Evolutionary conservation across 192 early-diverging fungal genomes (phyloP).

Genomic region (Ambispora gerdemannii): DNA sequence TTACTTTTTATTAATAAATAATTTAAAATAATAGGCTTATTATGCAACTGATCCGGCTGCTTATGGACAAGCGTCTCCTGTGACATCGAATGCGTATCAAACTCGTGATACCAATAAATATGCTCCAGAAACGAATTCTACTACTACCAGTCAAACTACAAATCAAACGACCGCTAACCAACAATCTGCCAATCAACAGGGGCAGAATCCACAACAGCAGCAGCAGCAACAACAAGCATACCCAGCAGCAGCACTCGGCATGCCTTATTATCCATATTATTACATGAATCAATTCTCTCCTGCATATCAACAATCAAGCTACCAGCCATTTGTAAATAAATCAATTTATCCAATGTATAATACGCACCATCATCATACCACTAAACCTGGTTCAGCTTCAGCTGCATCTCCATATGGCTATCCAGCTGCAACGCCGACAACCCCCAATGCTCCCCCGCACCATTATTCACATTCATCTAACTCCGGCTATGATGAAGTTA

Average conservation of each 20-base stretch:
- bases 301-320: conserved; percentile 76
- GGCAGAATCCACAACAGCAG: conserved; percentile 44
- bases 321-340: conserved; percentile 91
- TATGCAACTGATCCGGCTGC: conserved; percentile 49
- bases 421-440: conserved; percentile 35
- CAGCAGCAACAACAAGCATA: conserved; percentile 51
- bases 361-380: conserved; percentile 41
- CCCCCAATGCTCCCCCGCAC: conserved; percentile 41
- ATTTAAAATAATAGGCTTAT: conserved; percentile 31
- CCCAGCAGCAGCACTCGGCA: conserved; percentile 50
- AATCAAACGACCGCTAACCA: too few species aligned
- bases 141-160: conserved; percentile 36
- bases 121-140: conserved; percentile 39
- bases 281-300: conserved; percentile 77
- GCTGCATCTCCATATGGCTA: conserved; percentile 41
- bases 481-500: conserved; percentile 45
- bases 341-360: conserved; percentile 84
- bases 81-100: conserved; percentile 51
- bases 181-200: conserved; percentile 39
- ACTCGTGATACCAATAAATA: conserved; percentile 50
- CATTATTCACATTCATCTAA: conserved; percentile 31
- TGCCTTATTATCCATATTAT: conserved; percentile 81
- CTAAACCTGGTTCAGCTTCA: conserved; percentile 42
- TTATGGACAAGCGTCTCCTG: conserved; percentile 57
- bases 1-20: background rate